Evolutionary conservation across 768 basidiomycete genomes (phyloP).

Genomic region (Baorangia bicolor): DNA sequence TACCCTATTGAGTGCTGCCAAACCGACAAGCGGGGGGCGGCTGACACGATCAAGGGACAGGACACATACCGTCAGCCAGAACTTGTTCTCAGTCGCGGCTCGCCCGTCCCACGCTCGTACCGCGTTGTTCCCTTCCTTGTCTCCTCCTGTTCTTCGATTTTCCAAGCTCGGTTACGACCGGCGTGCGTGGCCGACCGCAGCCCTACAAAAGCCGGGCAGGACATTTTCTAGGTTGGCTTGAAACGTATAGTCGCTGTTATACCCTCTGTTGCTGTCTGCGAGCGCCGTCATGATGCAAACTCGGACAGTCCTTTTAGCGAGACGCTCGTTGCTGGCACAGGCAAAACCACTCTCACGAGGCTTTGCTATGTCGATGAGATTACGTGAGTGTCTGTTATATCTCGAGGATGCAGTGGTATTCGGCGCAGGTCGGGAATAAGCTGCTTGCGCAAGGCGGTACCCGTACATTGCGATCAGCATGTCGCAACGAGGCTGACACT

Average conservation of each 20-base stretch:
- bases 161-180: slow-evolving; percentile 23
- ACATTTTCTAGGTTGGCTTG: background rate
- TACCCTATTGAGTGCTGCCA: background rate
- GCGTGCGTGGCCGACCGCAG: slow-evolving; percentile 10
- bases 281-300: slow-evolving; percentile 17
- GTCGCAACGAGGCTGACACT: slow-evolving; percentile 1
- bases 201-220: slow-evolving; percentile 19
- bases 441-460: background rate
- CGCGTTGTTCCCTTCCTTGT: slow-evolving; percentile 16
- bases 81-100: background rate
- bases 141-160: background rate
- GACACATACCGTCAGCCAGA: too few relatives aligned
- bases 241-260: slow-evolving; percentile 11
- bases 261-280: slow-evolving; percentile 10
- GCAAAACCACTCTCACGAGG: slow-evolving; percentile 23
- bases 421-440: background rate
- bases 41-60: background rate
- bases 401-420: background rate
- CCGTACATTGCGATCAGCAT: background rate
- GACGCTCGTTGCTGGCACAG: slow-evolving; percentile 27
- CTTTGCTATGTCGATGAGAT: slow-evolving; percentile 29
- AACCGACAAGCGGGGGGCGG: background rate
- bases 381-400: slow-evolving; percentile 26
- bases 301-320: slow-evolving; percentile 22
- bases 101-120: slow-evolving; percentile 25